Conservation (phyloP, 2,329 filamentous ascomycete genomes). For the Botrytis sinoallii region DNA sequence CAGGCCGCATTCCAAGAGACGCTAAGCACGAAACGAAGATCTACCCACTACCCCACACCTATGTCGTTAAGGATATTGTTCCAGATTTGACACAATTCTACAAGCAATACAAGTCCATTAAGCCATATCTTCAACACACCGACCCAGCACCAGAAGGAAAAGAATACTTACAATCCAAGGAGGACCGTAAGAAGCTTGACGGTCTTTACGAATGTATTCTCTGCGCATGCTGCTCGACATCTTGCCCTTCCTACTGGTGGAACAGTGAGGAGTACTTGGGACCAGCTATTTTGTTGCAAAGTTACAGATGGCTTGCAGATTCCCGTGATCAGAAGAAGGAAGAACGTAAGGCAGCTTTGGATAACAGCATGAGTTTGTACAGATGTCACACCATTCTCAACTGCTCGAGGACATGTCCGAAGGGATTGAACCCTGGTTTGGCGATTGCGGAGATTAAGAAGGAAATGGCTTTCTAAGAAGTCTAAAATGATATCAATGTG, state of each 20-base stretch:
- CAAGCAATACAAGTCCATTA: slow-evolving; percentile 99
- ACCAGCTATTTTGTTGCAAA: slow-evolving; percentile 93
- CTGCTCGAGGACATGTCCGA: slow-evolving; percentile 96
- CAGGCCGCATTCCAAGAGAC: slow-evolving; percentile 91
- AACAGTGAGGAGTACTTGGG: slow-evolving; percentile 98
- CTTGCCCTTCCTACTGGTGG: slow-evolving; percentile 99
- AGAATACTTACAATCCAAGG: slow-evolving; percentile 87
- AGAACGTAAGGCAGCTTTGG: slow-evolving; percentile 84
- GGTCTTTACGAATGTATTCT: slow-evolving; percentile 99
- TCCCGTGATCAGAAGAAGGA: slow-evolving; percentile 86
- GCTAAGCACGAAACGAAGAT: slow-evolving; percentile 80
- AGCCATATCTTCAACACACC: slow-evolving; percentile 93
- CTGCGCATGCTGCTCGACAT: slow-evolving; percentile 98
- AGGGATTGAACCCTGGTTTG: slow-evolving; percentile 93
- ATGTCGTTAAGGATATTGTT: slow-evolving; percentile 98
- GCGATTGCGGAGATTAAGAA: slow-evolving; percentile 99
- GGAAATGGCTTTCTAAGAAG: slow-evolving; percentile 65
- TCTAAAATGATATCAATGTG: neutral
- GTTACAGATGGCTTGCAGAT: slow-evolving; percentile 95
- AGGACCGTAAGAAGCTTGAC: slow-evolving; percentile 89
- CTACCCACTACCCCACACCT: slow-evolving; percentile 97
- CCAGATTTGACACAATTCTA: slow-evolving; percentile 98
- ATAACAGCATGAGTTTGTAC: slow-evolving; percentile 99
- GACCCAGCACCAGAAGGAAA: slow-evolving; percentile 81
- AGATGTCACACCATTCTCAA: slow-evolving; percentile 99